Evolutionary conservation across 192 early-diverging fungal species (phyloP).

Genomic region (Linnemannia elongata): DNA sequence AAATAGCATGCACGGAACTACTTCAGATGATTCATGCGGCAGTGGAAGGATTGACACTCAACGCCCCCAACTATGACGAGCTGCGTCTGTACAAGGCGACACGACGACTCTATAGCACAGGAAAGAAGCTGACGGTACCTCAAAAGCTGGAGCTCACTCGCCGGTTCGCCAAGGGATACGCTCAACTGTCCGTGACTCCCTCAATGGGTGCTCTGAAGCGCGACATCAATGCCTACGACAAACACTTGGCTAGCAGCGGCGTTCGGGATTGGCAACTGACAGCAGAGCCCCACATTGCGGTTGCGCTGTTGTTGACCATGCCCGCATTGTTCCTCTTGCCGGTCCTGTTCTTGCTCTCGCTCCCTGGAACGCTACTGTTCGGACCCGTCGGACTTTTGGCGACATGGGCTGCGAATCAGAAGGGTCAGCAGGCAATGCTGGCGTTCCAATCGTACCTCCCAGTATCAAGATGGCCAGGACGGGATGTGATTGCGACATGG

Average conservation of each 20-base stretch:
- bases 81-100: conserved; percentile 57
- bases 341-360: conserved; percentile 35
- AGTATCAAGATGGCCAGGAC: conserved; percentile 61
- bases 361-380: conserved; percentile 56
- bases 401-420: conserved; percentile 52
- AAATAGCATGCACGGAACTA: conserved; percentile 57
- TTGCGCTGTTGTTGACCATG: conserved; percentile 32
- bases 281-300: conserved; percentile 41
- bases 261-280: conserved; percentile 47
- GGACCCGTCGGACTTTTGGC: conserved; percentile 52
- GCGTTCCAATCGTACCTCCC: conserved; percentile 60
- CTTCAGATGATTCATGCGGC: conserved; percentile 55
- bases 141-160: conserved; percentile 56
- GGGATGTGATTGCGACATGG: conserved; percentile 63
- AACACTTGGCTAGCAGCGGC: conserved; percentile 22
- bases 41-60: conserved; percentile 54
- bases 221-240: conserved; percentile 49
- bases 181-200: conserved; percentile 19
- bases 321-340: conserved; percentile 44
- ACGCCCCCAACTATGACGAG: conserved; percentile 59
- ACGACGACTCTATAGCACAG: conserved; percentile 49
- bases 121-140: conserved; percentile 39
- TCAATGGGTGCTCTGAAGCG: conserved; percentile 42
- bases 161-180: conserved; percentile 52
- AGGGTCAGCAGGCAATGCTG: conserved; percentile 59